Percentiles rank a stretch among this genome's conserved stretches.
Conservation (phyloP, 345 rosid genomes). For the Eucalyptus tenuipes region DNA sequence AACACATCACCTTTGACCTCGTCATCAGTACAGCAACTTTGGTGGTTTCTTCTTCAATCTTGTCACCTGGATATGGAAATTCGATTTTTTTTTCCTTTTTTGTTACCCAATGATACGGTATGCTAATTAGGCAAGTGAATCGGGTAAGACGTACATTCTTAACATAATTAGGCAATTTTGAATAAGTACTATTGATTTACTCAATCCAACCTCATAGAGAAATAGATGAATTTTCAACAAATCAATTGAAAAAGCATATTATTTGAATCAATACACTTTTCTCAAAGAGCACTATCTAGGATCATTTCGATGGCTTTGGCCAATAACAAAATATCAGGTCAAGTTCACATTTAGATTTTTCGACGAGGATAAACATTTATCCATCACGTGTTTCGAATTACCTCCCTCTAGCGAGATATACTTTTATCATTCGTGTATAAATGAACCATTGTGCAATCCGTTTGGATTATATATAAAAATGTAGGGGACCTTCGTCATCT, state of each 20-base stretch:
- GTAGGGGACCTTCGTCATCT: rapidly evolving
- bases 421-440: neutral
- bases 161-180: neutral
- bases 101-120: neutral
- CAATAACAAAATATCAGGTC: neutral
- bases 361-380: neutral
- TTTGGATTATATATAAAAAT: neutral
- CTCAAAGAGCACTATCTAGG: too few species aligned
- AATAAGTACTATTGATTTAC: neutral
- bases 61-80: neutral
- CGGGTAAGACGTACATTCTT: neutral
- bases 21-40: neutral
- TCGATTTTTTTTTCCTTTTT: neutral
- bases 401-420: neutral
- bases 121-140: neutral
- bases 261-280: neutral
- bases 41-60: neutral
- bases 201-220: neutral
- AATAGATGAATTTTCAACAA: neutral
- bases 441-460: rapidly evolving
- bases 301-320: neutral
- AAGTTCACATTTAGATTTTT: neutral
- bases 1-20: neutral
- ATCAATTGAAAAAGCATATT: neutral
- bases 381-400: neutral